A percentile compares a stretch with the other conserved stretches of the same genome.
Evolutionary conservation across 2,329 filamentous ascomycete species (phyloP).

Genomic region (Aspergillus chevalieri): DNA sequence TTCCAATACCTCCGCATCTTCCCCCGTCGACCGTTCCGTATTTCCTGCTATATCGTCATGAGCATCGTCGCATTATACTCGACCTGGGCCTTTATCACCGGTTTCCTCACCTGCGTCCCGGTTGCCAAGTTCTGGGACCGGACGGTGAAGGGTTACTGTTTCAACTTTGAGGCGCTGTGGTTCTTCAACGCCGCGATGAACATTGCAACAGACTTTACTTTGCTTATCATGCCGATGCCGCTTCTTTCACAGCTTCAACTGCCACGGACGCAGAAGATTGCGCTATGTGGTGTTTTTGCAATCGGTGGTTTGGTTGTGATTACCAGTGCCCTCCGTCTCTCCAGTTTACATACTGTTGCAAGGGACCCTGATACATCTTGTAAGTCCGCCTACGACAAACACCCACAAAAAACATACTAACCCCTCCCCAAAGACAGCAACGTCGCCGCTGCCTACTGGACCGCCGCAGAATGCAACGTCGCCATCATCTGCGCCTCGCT

Average conservation of each 20-base stretch:
- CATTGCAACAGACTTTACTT: conserved; percentile 38
- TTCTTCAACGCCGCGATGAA: conserved; percentile 38
- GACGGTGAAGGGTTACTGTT: conserved; percentile 28
- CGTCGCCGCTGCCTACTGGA: conserved; percentile 40
- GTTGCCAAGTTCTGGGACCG: conserved; percentile 38
- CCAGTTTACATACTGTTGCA: conserved; percentile 19
- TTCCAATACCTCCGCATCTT: conserved; percentile 45
- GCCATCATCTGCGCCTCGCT: conserved; percentile 39
- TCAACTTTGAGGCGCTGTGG: conserved; percentile 37
- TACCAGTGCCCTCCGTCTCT: conserved; percentile 27
- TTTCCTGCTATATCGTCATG: conserved; percentile 31
- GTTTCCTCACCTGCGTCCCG: conserved; percentile 38
- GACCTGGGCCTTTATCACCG: conserved; percentile 31
- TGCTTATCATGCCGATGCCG: conserved; percentile 39
- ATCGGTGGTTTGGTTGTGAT: conserved; percentile 36
- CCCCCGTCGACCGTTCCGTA: conserved; percentile 23
- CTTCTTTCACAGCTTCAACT: conserved; percentile 35
- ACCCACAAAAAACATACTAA: conserved; percentile 5
- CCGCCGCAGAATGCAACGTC: conserved; percentile 38
- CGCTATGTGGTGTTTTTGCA: conserved; percentile 37
- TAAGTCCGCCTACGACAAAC: conserved; percentile 3
- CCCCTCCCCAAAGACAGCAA: conserved; percentile 14
- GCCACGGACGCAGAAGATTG: conserved; percentile 36
- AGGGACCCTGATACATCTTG: conserved; percentile 23
- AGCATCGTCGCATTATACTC: conserved; percentile 23